Conservation (phyloP, 2,329 filamentous ascomycete genomes). For the Xylaria sp. region DNA sequence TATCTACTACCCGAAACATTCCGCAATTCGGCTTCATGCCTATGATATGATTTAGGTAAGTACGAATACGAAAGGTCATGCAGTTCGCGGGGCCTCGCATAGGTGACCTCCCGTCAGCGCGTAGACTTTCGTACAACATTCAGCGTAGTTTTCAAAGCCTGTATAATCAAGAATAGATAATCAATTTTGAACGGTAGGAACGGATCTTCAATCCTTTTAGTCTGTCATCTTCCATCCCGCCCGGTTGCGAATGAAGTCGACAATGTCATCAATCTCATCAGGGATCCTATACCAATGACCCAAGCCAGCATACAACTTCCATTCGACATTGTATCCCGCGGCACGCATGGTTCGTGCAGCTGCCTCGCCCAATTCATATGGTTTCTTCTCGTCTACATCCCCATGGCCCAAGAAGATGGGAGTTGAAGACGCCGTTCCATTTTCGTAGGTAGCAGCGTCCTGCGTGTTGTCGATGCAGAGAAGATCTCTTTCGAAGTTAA, state of each 20-base stretch:
- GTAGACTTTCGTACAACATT: too few relatives aligned
- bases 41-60: too few relatives aligned
- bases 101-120: too few relatives aligned
- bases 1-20: too few relatives aligned
- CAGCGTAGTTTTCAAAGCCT: too few relatives aligned
- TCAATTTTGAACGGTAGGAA: too few relatives aligned
- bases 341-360: slow-evolving; percentile 47
- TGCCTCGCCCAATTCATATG: slow-evolving; percentile 48
- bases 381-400: slow-evolving; percentile 54
- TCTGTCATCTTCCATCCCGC: not conserved
- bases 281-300: slow-evolving; percentile 63
- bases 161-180: too few relatives aligned
- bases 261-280: slow-evolving; percentile 60
- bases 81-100: too few relatives aligned
- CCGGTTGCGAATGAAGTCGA: slow-evolving; percentile 47
- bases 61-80: too few relatives aligned
- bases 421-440: slow-evolving; percentile 41
- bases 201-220: too few relatives aligned
- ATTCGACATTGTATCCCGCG: slow-evolving; percentile 52
- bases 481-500: slow-evolving; percentile 51
- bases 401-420: slow-evolving; percentile 60
- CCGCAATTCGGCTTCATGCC: too few relatives aligned
- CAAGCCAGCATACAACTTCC: slow-evolving; percentile 53
- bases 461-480: slow-evolving; percentile 40
- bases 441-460: slow-evolving; percentile 4